These are phyloP conservation scores for Aulographum hederae DNA, from an alignment of 2,329 filamentous ascomycete species.

Conservation along the genomic window DNA sequence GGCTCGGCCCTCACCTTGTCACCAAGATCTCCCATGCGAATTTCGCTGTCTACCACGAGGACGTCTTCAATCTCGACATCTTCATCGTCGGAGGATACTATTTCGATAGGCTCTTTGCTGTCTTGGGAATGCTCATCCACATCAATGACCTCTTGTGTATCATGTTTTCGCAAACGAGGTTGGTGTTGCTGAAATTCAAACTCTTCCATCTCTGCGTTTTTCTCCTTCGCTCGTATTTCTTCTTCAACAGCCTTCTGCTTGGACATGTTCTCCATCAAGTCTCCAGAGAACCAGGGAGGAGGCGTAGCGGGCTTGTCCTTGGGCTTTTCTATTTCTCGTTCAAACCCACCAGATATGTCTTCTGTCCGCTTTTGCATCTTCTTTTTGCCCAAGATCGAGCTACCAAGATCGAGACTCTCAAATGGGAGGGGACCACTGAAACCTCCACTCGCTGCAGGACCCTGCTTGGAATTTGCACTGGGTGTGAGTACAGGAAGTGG, in stretches of 20 bases:
- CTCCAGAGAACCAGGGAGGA: constrained; percentile 56
- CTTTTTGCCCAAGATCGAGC: constrained; percentile 33
- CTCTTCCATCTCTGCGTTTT: constrained; percentile 2
- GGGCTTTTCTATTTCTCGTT: constrained; percentile 24
- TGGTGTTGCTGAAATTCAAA: constrained; percentile 49
- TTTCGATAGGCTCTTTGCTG: neutral
- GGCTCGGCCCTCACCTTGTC: constrained; percentile 24
- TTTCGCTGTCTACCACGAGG: constrained; percentile 11
- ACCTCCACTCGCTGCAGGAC: too few species aligned
- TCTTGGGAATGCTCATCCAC: constrained; percentile 15
- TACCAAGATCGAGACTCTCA: constrained; percentile 57
- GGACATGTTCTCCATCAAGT: constrained; percentile 40
- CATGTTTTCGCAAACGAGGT: constrained; percentile 37
- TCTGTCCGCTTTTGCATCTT: constrained; percentile 29
- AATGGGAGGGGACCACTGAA: constrained; percentile 80
- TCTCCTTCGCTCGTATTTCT: constrained; percentile 35
- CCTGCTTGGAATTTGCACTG: constrained; percentile 23
- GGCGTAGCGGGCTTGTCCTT: constrained; percentile 33
- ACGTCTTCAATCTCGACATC: constrained; percentile 5
- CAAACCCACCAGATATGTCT: constrained; percentile 46
- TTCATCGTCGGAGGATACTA: neutral
- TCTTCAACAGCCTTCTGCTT: constrained; percentile 19
- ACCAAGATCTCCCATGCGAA: constrained; percentile 24
- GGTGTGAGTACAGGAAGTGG: constrained; percentile 26
- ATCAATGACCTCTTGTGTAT: constrained; percentile 29